Base-by-base conservation (phyloP, 2,329 filamentous ascomycete genomes). In the Sordariomycetes sp. region DNA sequence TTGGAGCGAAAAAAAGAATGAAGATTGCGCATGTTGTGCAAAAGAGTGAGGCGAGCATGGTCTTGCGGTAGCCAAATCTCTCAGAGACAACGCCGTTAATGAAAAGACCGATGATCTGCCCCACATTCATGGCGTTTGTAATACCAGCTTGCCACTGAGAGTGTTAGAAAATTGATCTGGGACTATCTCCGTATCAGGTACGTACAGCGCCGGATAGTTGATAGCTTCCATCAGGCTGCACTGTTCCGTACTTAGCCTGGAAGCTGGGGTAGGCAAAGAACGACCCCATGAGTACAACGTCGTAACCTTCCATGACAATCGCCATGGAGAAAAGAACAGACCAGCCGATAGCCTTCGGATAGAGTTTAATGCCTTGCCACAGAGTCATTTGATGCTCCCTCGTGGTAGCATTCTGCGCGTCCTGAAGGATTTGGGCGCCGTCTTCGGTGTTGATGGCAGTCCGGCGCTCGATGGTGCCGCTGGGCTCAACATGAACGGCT, bases 51-150 rank as follows among this genome's bases (percentile, higher is more conserved):
- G 45, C 58, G 18, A 79, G 66, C 45, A 80, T 68, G 6, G 72
- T 76, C 49, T 67, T 71, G 14, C 72, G 66, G 46, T 77, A 77
- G 10, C 73, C 73, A 42, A 72, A 72, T 6, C 65, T 60, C 46
- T 81, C 75, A 4, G 73, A 71, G n/a, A 76, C 49, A 53, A 66
- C 71, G 23, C 77, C 77, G 46, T 76, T 79, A 46, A 79, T 55
- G 39, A 77, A 51, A 15, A 80, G 54, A 5, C 78, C 78, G 29
- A 81, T 59, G 31, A 82, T 71, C 46, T 77, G 72, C n/a, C 77
- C 78, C 16, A 69, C 65, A 39, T 66, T 59, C 37, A 66, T 65
- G 8, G 66, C 71, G 44, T 68, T 68, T 43, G 61, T 69, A 17
- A 75, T 55, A 9, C 68, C 70, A 2, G 69, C 61, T 49, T 75